phyloP scores from a whole-genome alignment of 1,139 yeast genomes.

The Geotrichum cucujoidarum region DNA sequence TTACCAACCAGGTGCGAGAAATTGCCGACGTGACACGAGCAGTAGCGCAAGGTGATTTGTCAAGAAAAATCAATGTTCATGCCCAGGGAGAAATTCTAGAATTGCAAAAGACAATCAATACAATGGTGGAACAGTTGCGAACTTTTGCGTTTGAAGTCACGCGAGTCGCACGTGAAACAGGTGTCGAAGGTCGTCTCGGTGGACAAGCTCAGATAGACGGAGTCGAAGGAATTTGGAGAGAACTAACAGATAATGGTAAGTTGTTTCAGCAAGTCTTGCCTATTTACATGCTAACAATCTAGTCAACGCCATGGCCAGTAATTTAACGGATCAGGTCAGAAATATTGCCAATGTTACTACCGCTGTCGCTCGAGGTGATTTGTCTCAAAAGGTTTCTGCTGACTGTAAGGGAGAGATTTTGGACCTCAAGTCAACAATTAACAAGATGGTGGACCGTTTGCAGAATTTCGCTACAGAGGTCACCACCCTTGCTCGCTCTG shows the following conservation, averaged over 20 bases:
- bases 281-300: constrained; percentile 45
- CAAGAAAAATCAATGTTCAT: constrained; percentile 72
- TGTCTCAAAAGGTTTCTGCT: constrained; percentile 80
- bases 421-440: constrained; percentile 74
- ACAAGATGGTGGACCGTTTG: constrained; percentile 80
- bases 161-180: constrained; percentile 83
- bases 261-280: no score
- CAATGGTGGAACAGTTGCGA: constrained; percentile 85
- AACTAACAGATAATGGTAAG: constrained; percentile 68
- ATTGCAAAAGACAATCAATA: constrained; percentile 71
- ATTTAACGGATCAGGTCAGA: constrained; percentile 81
- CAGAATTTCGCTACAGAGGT: constrained; percentile 88
- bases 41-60: constrained; percentile 73
- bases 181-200: constrained; percentile 81
- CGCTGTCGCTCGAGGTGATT: constrained; percentile 87
- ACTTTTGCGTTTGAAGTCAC: constrained; percentile 87
- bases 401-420: constrained; percentile 85
- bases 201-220: constrained; percentile 83
- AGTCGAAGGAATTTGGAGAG: constrained; percentile 88
- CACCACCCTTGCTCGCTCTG: constrained; percentile 79
- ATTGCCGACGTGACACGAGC: constrained; percentile 86
- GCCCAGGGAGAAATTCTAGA: constrained; percentile 81
- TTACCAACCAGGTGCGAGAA: constrained; percentile 79
- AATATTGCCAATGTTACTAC: constrained; percentile 88
- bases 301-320: constrained; percentile 82